A percentile compares a stretch with the other conserved stretches of the same genome.
phyloP scores from a whole-genome alignment of 805 yeast genomes.

The Phaffomyces opuntiae region DNA sequence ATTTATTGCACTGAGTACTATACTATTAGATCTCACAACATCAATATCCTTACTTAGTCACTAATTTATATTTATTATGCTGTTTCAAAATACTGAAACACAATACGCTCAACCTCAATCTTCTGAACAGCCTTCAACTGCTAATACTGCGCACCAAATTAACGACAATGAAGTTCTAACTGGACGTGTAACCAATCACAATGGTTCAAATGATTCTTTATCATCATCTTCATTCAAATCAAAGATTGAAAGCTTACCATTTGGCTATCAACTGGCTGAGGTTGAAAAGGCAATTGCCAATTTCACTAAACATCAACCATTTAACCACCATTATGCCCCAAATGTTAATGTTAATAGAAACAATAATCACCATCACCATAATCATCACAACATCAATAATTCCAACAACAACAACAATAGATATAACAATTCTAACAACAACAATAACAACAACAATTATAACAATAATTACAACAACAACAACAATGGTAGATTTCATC shows the following conservation, averaged over 20 bases:
- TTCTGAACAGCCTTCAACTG: background rate
- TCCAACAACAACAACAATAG: constrained; percentile 5
- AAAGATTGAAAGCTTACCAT: constrained; percentile 15
- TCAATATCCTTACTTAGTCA: no score
- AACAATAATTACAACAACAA: background rate
- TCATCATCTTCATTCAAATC: background rate
- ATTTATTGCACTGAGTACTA: background rate
- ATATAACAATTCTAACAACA: constrained; percentile 3
- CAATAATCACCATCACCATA: constrained; percentile 5
- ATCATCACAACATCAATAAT: constrained; percentile 5
- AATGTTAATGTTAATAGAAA: constrained; percentile 20
- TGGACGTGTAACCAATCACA: background rate
- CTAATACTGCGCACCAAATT: background rate
- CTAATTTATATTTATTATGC: background rate
- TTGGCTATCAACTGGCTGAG: constrained; percentile 21
- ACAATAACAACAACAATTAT: constrained; percentile 1
- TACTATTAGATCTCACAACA: no score
- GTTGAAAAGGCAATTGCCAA: constrained; percentile 25
- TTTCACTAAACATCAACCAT: constrained; percentile 24
- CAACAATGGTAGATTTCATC: constrained; percentile 2
- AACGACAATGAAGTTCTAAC: background rate
- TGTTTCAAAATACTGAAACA: background rate
- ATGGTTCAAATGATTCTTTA: background rate
- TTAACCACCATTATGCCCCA: constrained; percentile 26
- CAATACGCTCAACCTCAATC: background rate